These are phyloP conservation scores for Leptographium wingfieldii DNA, from an alignment of 2,329 filamentous ascomycete genomes.

Conservation along the genomic window DNA sequence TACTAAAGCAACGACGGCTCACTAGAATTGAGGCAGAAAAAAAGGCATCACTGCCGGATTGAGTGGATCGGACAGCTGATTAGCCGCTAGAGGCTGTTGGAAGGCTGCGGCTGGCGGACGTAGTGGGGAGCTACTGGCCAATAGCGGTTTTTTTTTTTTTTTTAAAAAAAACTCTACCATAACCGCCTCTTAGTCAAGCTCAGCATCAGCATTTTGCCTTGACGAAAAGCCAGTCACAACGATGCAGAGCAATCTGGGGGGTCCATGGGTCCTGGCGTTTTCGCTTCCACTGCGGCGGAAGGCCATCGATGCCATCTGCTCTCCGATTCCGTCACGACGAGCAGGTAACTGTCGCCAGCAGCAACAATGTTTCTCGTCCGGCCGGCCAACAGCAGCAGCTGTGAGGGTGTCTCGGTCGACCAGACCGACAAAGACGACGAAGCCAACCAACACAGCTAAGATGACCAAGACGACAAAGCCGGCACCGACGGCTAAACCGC, in stretches of 20 bases:
- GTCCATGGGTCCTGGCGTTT: slow-evolving; percentile 11
- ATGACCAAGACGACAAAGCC: background rate
- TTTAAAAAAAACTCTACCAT: no score
- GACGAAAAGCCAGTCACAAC: background rate
- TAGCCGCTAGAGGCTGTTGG: background rate
- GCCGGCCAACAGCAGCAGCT: background rate
- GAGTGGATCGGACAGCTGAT: background rate
- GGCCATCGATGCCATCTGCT: slow-evolving; percentile 5
- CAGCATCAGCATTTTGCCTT: background rate
- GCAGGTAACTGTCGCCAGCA: background rate
- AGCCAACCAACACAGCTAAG: background rate
- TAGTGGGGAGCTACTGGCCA: background rate
- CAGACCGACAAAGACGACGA: background rate
- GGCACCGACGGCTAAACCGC: background rate
- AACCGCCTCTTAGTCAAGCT: no score
- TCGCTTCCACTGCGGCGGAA: slow-evolving; percentile 12
- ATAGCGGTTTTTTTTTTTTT: background rate
- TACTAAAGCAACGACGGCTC: no score
- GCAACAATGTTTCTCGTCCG: background rate
- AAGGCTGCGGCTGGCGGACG: background rate
- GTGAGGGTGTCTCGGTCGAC: background rate
- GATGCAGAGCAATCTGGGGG: background rate
- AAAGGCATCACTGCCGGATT: background rate
- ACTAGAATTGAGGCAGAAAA: no score
- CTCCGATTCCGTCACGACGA: background rate